Evolutionary conservation across 1,284 basidiomycete genomes (phyloP).

Genomic region (Neonothopanus nambi): DNA sequence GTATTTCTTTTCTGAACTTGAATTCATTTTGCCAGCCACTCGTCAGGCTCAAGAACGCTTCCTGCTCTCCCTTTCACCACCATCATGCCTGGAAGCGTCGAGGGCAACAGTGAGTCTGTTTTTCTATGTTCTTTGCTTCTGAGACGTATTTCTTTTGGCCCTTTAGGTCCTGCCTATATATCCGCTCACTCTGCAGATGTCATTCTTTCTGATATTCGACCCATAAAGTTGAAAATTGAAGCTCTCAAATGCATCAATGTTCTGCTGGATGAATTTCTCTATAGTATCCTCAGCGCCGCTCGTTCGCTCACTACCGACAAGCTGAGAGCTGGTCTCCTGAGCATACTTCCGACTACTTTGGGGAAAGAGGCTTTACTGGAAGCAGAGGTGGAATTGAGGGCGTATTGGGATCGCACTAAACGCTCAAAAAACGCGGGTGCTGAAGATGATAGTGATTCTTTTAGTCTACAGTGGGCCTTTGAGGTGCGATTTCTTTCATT

Average conservation of each 20-base stretch:
- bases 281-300: conserved; percentile 68
- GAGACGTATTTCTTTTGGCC: background rate
- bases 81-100: conserved; percentile 38
- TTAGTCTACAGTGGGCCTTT: conserved; percentile 71
- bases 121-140: background rate
- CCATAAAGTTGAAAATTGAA: conserved; percentile 78
- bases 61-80: conserved; percentile 10
- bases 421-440: conserved; percentile 32
- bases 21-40: too few species aligned
- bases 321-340: conserved; percentile 72
- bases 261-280: conserved; percentile 86
- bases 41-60: too few species aligned
- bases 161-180: conserved; percentile 67
- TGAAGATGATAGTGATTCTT: conserved; percentile 52
- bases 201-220: conserved; percentile 86
- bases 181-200: conserved; percentile 82
- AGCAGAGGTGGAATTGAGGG: conserved; percentile 86
- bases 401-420: conserved; percentile 76
- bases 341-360: conserved; percentile 73
- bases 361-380: conserved; percentile 91
- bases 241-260: conserved; percentile 80
- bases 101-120: conserved; percentile 35
- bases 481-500: conserved; percentile 51
- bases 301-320: conserved; percentile 75
- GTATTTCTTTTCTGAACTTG: too few species aligned